phyloP scores from a whole-genome alignment of 495 filamentous ascomycete species.

The Neurospora sp. region DNA sequence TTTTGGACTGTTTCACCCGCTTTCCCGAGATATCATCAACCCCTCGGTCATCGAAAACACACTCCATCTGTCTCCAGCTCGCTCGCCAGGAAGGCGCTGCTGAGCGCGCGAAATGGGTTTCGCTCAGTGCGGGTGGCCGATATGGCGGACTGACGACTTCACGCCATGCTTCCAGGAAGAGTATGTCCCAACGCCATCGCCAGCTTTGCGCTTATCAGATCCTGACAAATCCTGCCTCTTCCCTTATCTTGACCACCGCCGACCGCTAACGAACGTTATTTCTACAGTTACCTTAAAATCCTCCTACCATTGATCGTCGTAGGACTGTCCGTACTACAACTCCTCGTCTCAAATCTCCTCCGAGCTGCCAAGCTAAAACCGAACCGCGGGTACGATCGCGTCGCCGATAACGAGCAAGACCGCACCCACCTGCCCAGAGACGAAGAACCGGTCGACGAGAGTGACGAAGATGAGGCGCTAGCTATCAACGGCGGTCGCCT shows the following conservation, averaged over 20 bases:
- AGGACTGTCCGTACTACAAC: slow-evolving; percentile 56
- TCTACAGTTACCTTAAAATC: slow-evolving; percentile 67
- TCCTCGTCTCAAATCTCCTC: slow-evolving; percentile 44
- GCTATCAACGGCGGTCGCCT: slow-evolving; percentile 37
- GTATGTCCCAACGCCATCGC: slow-evolving; percentile 40
- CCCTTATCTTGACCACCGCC: slow-evolving; percentile 5
- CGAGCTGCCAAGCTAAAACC: slow-evolving; percentile 37
- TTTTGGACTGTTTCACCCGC: not conserved
- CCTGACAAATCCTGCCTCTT: not conserved
- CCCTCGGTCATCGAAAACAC: not conserved
- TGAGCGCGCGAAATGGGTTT: slow-evolving; percentile 36
- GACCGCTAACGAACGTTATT: slow-evolving; percentile 3
- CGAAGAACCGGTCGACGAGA: slow-evolving; percentile 35
- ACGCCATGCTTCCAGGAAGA: slow-evolving; percentile 78
- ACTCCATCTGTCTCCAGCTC: not conserved
- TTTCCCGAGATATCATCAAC: not conserved
- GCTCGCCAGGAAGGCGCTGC: slow-evolving; percentile 10
- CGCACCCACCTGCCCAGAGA: slow-evolving; percentile 38
- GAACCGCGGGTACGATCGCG: slow-evolving; percentile 37
- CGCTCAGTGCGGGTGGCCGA: slow-evolving; percentile 63
- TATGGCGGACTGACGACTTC: slow-evolving; percentile 86
- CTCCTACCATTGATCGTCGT: slow-evolving; percentile 67
- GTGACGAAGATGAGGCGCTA: slow-evolving; percentile 57
- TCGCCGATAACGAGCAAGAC: slow-evolving; percentile 29
- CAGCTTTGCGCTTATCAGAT: not conserved